Evolutionary conservation across 179 eudicot genomes (phyloP).

Genomic region (Camellia oleifera): DNA sequence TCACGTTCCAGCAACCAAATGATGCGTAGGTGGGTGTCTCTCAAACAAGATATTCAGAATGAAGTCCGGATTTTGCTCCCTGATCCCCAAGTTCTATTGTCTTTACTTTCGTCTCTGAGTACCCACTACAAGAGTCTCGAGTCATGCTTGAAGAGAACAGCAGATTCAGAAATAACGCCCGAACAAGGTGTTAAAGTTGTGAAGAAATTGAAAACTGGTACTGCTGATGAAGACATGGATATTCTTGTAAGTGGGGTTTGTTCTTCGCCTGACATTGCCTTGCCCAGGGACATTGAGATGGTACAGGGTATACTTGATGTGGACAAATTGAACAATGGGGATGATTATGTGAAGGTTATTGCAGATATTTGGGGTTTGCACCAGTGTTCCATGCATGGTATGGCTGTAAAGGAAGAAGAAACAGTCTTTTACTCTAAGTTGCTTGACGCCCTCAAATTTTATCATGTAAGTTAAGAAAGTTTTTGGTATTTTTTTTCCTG

Average conservation of each 20-base stretch:
- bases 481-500: background rate
- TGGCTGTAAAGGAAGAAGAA: constrained; percentile 38
- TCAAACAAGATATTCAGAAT: constrained; percentile 65
- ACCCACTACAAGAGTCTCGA: constrained; percentile 39
- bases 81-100: constrained; percentile 83
- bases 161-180: constrained; percentile 33
- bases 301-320: constrained; percentile 20
- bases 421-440: constrained; percentile 65
- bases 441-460: constrained; percentile 68
- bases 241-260: constrained; percentile 72
- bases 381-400: constrained; percentile 25
- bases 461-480: constrained; percentile 56
- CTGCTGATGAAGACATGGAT: constrained; percentile 51
- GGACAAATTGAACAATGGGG: constrained; percentile 29
- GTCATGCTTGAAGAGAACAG: constrained; percentile 47
- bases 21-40: constrained; percentile 38
- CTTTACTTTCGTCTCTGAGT: constrained; percentile 60
- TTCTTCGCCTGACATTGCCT: constrained; percentile 26
- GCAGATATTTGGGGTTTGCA: constrained; percentile 62
- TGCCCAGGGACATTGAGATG: constrained; percentile 30
- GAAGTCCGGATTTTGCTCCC: constrained; percentile 75
- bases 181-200: constrained; percentile 21
- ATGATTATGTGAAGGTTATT: constrained; percentile 27
- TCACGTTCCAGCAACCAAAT: constrained; percentile 16
- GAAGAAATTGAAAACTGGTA: constrained; percentile 50